Evolutionary conservation across 768 basidiomycete species (phyloP).

Genomic region (Tylopilus plumbeoviolaceoides): DNA sequence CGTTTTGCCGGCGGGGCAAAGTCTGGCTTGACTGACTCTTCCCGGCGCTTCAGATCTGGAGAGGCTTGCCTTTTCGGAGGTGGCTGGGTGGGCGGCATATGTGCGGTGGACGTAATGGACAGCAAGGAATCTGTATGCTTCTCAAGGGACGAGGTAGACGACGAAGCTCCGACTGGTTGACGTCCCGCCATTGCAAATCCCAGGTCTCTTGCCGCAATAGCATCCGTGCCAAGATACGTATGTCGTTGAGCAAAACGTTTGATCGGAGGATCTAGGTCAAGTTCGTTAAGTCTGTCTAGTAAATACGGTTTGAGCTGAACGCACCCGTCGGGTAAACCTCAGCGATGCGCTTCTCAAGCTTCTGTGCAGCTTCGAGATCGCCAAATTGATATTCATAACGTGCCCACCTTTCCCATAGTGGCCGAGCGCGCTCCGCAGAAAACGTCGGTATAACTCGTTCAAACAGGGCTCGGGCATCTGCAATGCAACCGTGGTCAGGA

Average conservation of each 20-base stretch:
- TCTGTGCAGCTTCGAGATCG: constrained; percentile 82
- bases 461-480: constrained; percentile 95
- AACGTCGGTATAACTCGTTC: constrained; percentile 83
- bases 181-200: constrained; percentile 60
- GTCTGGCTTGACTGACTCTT: constrained; percentile 38
- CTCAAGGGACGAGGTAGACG: constrained; percentile 25
- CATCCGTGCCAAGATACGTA: constrained; percentile 68
- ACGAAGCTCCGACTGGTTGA: constrained; percentile 19
- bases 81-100: constrained; percentile 22
- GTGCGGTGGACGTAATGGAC: constrained; percentile 29
- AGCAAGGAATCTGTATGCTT: constrained; percentile 35
- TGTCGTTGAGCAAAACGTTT: constrained; percentile 89
- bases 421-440: constrained; percentile 70
- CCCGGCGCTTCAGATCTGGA: constrained; percentile 39
- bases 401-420: constrained; percentile 95
- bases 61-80: constrained; percentile 30
- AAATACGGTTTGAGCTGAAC: constrained; percentile 18
- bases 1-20: constrained; percentile 42
- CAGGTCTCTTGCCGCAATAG: constrained; percentile 84
- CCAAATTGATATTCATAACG: constrained; percentile 94
- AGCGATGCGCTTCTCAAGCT: constrained; percentile 84
- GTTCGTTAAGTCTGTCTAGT: background rate
- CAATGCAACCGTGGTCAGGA: constrained; percentile 4
- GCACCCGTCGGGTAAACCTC: constrained; percentile 84
- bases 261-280: constrained; percentile 70